Base-by-base conservation (phyloP, 208 protist species). In the Leishmania amazonensis region DNA sequence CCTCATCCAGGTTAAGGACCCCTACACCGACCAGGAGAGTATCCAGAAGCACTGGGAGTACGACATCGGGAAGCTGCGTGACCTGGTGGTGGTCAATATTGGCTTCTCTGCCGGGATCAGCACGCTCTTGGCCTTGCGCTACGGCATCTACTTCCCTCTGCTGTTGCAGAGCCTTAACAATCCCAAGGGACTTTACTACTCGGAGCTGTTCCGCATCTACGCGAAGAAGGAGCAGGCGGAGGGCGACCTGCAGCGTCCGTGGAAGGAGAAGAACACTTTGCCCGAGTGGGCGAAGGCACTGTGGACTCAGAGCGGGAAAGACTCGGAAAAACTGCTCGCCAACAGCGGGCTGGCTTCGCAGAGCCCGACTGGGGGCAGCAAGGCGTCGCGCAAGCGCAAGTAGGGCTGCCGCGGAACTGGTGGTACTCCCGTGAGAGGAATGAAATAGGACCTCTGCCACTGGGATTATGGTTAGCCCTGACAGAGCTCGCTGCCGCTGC, bases 141-240 rank as follows among this genome's bases (percentile, higher is more conserved):
- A 87, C 80, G 86, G 84, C 57, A 88, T 93, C 45, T 74, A 87
- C 13, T 93, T 96, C 72, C 91, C 94, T n/a, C 87, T 97, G 47
- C 78, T 98, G n/a, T 74, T 97, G 31, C 95, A 98, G 89, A 93
- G 90, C 79, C 47, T 96, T 40, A 94, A 85, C 78, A 97, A 97
- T 87, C 94, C 95, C 21, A 84, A 88, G 68, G 81, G 83, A 11
- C 28, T 97, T 6, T 98, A 90, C 73, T 72, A 89, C 54, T 89
- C 79, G 13, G 88, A 92, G 80, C 84, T 98, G 58, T 90, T 92
- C 65, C 89, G 90, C 76, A 79, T 97, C 8, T 88, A 98, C 85
- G 71, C 95, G 60, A 82, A 83, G 35, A 78, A 85, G 19, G 68
- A 90, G 49, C 68, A 72, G 68, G 91, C 85, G 54, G 89, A 91